Evolutionary conservation across 495 filamentous ascomycete genomes (phyloP).

Genomic region (Podospora australis): DNA sequence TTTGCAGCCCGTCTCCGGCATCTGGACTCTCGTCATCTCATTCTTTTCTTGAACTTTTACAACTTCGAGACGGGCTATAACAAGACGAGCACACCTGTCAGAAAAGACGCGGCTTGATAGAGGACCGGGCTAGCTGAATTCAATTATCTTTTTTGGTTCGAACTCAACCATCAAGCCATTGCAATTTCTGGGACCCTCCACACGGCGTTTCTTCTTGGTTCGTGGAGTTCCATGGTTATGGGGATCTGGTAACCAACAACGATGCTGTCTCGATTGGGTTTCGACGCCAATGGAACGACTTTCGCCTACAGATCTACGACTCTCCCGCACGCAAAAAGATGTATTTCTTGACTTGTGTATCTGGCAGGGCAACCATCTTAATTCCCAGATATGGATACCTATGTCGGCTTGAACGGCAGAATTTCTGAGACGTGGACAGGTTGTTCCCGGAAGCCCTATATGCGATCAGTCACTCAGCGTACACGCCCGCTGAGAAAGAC

Average conservation of each 20-base stretch:
- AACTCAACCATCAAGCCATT: background rate
- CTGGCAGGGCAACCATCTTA: too few relatives aligned
- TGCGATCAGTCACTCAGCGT: too few relatives aligned
- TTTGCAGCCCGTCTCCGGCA: background rate
- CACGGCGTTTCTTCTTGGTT: background rate
- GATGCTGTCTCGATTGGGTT: background rate
- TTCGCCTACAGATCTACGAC: background rate
- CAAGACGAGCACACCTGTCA: constrained; percentile 2
- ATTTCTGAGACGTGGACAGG: too few relatives aligned
- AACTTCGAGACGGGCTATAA: background rate
- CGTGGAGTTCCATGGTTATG: background rate
- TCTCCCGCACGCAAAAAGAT: too few relatives aligned
- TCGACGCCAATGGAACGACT: background rate
- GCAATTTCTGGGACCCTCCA: background rate
- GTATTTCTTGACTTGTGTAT: too few relatives aligned
- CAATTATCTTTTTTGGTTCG: background rate
- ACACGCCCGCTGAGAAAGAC: background rate
- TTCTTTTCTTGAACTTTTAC: background rate
- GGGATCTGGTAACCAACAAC: background rate
- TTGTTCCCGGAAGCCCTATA: too few relatives aligned
- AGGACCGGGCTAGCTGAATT: background rate
- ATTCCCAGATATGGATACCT: too few relatives aligned
- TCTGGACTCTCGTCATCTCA: background rate
- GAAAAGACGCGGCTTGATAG: background rate
- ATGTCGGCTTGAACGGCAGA: too few relatives aligned